phyloP scores from a whole-genome alignment of 192 early-diverging fungal genomes.

The Umbelopsis ramanniana region DNA sequence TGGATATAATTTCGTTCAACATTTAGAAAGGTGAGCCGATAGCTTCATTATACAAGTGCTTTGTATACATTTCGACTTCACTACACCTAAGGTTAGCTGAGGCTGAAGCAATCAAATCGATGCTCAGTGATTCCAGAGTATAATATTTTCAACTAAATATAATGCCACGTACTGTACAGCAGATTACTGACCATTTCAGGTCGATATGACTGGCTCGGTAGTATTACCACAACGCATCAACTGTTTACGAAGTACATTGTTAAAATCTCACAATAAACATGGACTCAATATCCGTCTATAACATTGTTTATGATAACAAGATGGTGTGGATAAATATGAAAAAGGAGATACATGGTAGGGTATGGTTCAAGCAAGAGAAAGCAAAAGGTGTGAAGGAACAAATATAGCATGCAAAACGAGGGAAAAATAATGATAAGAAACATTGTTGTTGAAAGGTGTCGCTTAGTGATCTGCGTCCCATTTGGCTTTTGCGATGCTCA shows the following conservation, averaged over 20 bases:
- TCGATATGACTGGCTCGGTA: too few species aligned
- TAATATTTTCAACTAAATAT: too few species aligned
- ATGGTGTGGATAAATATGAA: not conserved
- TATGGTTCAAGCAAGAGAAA: not conserved
- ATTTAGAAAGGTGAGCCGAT: too few species aligned
- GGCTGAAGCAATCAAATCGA: too few species aligned
- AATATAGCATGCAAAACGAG: not conserved
- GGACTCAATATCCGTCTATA: not conserved
- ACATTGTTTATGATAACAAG: not conserved
- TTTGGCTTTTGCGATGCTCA: constrained; percentile 60
- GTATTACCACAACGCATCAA: too few species aligned
- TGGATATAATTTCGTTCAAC: too few species aligned
- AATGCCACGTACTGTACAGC: too few species aligned
- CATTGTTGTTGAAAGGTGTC: not conserved
- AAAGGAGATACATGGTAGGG: not conserved
- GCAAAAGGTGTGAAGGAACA: not conserved
- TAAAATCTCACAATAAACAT: not conserved
- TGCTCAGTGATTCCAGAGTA: too few species aligned
- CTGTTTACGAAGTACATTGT: not conserved
- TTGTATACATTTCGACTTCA: too few species aligned
- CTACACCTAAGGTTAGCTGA: too few species aligned
- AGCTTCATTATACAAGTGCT: too few species aligned
- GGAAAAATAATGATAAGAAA: not conserved
- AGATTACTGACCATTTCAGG: too few species aligned
- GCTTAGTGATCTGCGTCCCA: constrained; percentile 3